Percentiles rank a stretch among this genome's conserved stretches.
Conservation (phyloP, 1,284 basidiomycete genomes). For the Ustilago bromivora region DNA sequence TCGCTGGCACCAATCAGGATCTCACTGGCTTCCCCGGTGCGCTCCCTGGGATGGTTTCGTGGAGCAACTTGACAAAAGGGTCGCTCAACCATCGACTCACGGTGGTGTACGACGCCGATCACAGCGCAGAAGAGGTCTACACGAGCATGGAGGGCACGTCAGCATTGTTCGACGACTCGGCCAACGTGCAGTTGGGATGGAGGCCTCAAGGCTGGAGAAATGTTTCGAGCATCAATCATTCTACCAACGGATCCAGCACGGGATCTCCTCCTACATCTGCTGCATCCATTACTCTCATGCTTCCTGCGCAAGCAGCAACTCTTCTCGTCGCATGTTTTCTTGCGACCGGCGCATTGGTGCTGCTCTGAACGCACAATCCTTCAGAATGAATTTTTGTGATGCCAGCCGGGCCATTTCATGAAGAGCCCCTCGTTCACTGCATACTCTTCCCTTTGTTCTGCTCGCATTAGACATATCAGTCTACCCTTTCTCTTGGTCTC, state of each 20-base stretch:
- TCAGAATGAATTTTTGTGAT: not conserved
- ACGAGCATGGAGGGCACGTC: constrained; percentile 54
- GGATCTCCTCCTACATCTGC: not conserved
- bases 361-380: not conserved
- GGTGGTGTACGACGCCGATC: constrained; percentile 60
- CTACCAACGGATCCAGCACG: constrained; percentile 8
- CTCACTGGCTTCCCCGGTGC: constrained; percentile 63
- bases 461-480: not conserved
- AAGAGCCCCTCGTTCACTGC: not conserved
- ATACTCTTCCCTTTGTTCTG: not conserved
- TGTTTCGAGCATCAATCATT: constrained; percentile 19
- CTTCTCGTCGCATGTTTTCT: not conserved
- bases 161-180: constrained; percentile 55
- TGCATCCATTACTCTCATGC: not conserved
- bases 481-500: not conserved
- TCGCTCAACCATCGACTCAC: constrained; percentile 51
- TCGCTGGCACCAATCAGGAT: constrained; percentile 59
- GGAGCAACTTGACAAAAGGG: constrained; percentile 49
- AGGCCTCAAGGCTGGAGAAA: constrained; percentile 62
- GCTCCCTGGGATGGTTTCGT: constrained; percentile 28
- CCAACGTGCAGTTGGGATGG: constrained; percentile 63
- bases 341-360: not conserved
- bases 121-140: constrained; percentile 61
- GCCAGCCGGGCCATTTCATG: not conserved
- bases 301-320: not conserved